Evolutionary conservation across 1,139 yeast genomes (phyloP).

Genomic region (Pichiaceae sp.): DNA sequence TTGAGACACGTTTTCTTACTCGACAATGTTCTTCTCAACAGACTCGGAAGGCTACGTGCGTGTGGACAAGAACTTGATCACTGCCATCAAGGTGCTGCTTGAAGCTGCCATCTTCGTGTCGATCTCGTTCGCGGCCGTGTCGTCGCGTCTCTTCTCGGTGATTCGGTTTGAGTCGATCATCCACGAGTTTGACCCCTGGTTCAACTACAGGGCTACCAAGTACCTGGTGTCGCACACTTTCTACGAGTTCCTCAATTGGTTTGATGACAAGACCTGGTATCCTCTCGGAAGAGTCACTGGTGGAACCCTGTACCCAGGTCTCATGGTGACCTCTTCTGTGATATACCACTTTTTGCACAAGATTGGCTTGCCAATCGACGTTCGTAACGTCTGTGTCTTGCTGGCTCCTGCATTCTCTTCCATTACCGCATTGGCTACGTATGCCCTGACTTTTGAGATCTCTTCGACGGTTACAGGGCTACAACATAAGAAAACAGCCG

Average conservation of each 20-base stretch:
- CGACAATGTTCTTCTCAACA: constrained; percentile 6
- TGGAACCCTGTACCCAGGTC: constrained; percentile 95
- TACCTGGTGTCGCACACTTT: constrained; percentile 77
- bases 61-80: constrained; percentile 15
- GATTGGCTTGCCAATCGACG: constrained; percentile 79
- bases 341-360: constrained; percentile 69
- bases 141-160: constrained; percentile 76
- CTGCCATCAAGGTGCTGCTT: constrained; percentile 15
- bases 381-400: constrained; percentile 90
- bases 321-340: constrained; percentile 93
- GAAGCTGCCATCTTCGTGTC: constrained; percentile 23
- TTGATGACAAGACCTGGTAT: constrained; percentile 98
- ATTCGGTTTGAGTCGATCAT: constrained; percentile 90
- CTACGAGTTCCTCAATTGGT: constrained; percentile 94
- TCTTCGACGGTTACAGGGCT: constrained; percentile 46
- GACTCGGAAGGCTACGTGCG: constrained; percentile 21
- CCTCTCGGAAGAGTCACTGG: constrained; percentile 99
- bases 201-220: constrained; percentile 91
- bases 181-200: constrained; percentile 99
- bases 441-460: constrained; percentile 81
- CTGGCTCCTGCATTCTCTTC: constrained; percentile 97
- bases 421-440: constrained; percentile 87
- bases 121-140: constrained; percentile 61
- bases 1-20: background rate
- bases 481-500: constrained; percentile 50